Base-by-base conservation (phyloP, 352 stramenopile species). In the Aphanomyces astaci region DNA sequence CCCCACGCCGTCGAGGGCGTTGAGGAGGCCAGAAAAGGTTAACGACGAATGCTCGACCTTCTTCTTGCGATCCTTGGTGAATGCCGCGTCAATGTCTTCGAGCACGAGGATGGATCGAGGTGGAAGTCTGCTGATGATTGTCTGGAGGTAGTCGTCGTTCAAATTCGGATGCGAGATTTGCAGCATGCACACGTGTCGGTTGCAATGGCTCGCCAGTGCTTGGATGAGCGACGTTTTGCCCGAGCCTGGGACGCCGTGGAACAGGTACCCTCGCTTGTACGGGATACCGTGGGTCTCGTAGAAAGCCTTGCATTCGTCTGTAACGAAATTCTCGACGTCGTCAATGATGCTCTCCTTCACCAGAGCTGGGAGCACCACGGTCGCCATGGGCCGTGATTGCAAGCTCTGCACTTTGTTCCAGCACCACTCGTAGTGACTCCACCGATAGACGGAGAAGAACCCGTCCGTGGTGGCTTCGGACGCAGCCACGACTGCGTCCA, bases 41-140 rank as follows among this genome's bases (percentile, higher is more conserved):
- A 76, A 45, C 43, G 40, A 15, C 54, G 54, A 48, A n/a, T 63
- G 15, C 11, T 43, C 39, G 9, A 53, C 19, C 33, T 63, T 63
- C 31, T 45, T 45, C 15, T 48, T 15, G 4, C 54, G 54, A 63
- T 25, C n/a, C 15, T n/a, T 25, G 2, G 32, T 17, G 64, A 79
- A 79, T 17, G 71, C 68, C n/a, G 63, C 67, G 62, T 79, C 74
- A 11, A 79, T 63, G 57, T 79, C 74, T 65, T 79, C 71, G 19
- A 75, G 49, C 3, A 78, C 40, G 3, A 77, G 40, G 49, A 75
- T 57, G 3, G 25, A 45, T 19, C 31, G 25, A 25, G 54, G 22
- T 11, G 54, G 54, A 13, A 63, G 15, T 5, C 25, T 11, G 22
- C 46, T 5, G 28, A 63, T 19, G 15, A 32, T 32, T 19, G 5